These are phyloP conservation scores for Elymus sibiricus DNA, from an alignment of 176 grass and related monocot genomes.

Conservation along the genomic window DNA sequence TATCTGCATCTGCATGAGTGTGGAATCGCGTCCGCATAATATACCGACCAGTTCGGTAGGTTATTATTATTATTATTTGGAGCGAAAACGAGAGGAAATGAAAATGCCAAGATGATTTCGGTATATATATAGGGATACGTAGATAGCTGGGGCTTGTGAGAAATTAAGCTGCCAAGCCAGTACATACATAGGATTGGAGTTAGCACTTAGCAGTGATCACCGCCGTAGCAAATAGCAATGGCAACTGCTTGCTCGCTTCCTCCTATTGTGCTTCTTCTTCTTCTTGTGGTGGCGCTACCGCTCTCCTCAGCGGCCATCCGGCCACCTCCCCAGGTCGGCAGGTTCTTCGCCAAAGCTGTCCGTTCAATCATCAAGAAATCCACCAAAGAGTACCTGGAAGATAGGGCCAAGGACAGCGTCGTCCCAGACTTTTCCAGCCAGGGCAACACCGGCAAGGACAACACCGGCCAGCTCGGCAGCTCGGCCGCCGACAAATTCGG, in stretches of 20 bases:
- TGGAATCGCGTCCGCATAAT: no score
- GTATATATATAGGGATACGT: no score
- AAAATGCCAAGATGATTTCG: no score
- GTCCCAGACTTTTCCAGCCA: not conserved
- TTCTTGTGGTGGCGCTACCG: not conserved
- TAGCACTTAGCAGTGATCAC: no score
- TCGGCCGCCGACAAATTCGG: not conserved
- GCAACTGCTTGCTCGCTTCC: not conserved
- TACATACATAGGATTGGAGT: no score
- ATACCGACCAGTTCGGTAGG: no score
- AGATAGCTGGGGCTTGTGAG: no score
- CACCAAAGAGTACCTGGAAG: not conserved
- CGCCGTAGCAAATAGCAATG: not conserved
- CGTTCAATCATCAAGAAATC: not conserved
- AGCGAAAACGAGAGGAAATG: no score
- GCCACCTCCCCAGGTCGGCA: not conserved
- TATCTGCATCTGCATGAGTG: no score
- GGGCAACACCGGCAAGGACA: no score
- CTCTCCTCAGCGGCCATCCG: not conserved
- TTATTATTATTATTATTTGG: no score
- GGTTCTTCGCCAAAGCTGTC: not conserved
- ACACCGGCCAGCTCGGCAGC: not conserved
- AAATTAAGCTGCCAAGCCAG: no score
- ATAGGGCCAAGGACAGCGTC: not conserved
- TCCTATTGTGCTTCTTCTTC: not conserved